Conservation (phyloP, 306 rosid species). For the Macrotyloma uniflorum region DNA sequence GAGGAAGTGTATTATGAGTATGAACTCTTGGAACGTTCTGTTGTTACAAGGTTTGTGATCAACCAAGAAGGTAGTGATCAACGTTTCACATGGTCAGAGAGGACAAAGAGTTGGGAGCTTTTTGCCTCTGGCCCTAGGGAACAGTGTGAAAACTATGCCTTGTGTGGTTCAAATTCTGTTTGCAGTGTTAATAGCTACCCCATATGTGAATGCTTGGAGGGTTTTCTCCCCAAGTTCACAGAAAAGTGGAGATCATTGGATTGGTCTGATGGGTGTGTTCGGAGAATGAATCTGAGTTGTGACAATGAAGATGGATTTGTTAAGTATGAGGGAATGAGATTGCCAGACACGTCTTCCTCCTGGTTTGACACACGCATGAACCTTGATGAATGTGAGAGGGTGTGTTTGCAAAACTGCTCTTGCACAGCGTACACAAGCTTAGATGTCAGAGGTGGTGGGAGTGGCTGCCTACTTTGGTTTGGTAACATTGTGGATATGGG, state of each 20-base stretch:
- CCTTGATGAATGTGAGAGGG: constrained; percentile 32
- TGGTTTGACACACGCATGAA: constrained; percentile 26
- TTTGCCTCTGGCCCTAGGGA: constrained; percentile 19
- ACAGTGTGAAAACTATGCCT: constrained; percentile 43
- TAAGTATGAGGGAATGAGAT: constrained; percentile 33
- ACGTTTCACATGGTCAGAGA: constrained; percentile 15
- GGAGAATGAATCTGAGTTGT: constrained; percentile 19
- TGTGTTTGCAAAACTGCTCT: constrained; percentile 35
- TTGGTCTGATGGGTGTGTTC: constrained; percentile 39
- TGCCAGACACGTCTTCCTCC: constrained; percentile 37
- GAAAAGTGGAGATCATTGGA: constrained; percentile 5
- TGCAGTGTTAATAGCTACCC: constrained; percentile 21
- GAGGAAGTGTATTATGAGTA: constrained; percentile 25
- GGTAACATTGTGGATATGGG: constrained; percentile 36
- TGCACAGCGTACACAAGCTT: constrained; percentile 35
- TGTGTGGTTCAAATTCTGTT: constrained; percentile 37
- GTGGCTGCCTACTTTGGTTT: constrained; percentile 51
- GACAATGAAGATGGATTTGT: constrained; percentile 23
- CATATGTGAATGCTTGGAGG: constrained; percentile 37
- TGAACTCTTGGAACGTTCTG: constrained; percentile 3
- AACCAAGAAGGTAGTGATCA: constrained; percentile 2
- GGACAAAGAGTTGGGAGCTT: constrained; percentile 15
- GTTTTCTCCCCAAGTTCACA: not conserved
- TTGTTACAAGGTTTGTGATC: not conserved
- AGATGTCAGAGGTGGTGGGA: constrained; percentile 17